Evolutionary conservation across 1,284 basidiomycete species (phyloP).

Genomic region (Sanghuangporus weigelae): DNA sequence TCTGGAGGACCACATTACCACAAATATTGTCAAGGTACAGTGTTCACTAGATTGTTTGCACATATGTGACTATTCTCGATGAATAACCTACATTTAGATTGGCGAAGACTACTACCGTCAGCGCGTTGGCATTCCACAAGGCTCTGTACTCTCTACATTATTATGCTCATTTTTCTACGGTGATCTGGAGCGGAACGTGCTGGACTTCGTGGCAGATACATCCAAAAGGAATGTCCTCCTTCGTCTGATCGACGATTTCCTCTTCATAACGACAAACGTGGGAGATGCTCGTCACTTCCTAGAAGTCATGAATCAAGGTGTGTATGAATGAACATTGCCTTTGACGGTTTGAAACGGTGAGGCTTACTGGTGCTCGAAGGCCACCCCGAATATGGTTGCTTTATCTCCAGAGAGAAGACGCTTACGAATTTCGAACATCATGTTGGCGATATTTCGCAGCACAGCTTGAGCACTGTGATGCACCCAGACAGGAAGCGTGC

Average conservation of each 20-base stretch:
- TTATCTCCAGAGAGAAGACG: constrained; percentile 85
- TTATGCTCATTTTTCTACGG: constrained; percentile 95
- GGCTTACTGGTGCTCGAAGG: constrained; percentile 38
- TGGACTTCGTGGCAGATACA: constrained; percentile 36
- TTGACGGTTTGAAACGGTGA: background rate
- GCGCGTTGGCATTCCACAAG: constrained; percentile 91
- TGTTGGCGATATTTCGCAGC: constrained; percentile 13
- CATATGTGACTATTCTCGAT: background rate
- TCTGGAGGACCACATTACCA: constrained; percentile 84
- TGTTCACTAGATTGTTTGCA: background rate
- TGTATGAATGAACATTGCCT: constrained; percentile 5
- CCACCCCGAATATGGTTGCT: constrained; percentile 91
- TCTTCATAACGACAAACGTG: constrained; percentile 76
- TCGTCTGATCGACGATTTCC: constrained; percentile 91
- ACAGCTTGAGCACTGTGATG: constrained; percentile 11
- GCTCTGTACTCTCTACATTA: constrained; percentile 84
- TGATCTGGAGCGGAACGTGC: constrained; percentile 74
- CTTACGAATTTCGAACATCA: constrained; percentile 73
- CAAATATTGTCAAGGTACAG: constrained; percentile 84
- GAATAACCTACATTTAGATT: constrained; percentile 46
- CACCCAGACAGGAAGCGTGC: constrained; percentile 46
- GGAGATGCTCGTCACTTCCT: constrained; percentile 69
- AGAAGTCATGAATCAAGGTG: constrained; percentile 73
- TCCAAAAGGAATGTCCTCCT: constrained; percentile 57
- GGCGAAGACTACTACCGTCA: constrained; percentile 78